phyloP scores from a whole-genome alignment of 1,139 yeast species.

The Scheffersomyces titani region DNA sequence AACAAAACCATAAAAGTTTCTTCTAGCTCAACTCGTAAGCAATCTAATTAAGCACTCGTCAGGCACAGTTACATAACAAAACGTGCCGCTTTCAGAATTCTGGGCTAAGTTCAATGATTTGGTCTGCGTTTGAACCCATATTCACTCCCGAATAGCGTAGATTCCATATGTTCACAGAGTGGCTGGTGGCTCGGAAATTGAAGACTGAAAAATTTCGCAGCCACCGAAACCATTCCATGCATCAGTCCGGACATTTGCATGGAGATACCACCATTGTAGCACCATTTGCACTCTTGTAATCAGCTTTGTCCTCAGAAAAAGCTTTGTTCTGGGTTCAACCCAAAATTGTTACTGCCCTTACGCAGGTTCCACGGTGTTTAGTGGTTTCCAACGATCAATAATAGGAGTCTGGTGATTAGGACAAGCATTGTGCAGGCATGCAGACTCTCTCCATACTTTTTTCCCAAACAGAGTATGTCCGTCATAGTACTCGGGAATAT shows the following conservation, averaged over 20 bases:
- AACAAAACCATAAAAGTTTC: neutral
- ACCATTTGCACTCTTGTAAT: neutral
- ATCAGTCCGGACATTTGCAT: neutral
- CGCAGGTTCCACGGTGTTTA: neutral
- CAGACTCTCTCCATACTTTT: neutral
- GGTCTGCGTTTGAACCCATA: neutral
- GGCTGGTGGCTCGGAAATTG: neutral
- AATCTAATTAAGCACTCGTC: neutral
- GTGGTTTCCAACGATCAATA: neutral
- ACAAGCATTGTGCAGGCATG: neutral
- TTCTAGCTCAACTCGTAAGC: neutral
- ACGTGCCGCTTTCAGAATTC: neutral
- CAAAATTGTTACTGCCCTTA: neutral
- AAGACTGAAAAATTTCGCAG: neutral
- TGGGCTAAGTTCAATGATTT: neutral
- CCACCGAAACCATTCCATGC: neutral
- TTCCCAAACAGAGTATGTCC: neutral
- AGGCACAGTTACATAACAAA: neutral
- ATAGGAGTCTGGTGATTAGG: neutral
- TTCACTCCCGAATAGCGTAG: neutral
- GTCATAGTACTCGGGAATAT: neutral
- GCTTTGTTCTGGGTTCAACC: neutral
- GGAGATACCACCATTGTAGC: neutral
- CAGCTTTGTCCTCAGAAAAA: neutral
- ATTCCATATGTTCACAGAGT: neutral